Base-by-base conservation (phyloP, 352 stramenopile genomes). In the Phytophthora idaei region DNA sequence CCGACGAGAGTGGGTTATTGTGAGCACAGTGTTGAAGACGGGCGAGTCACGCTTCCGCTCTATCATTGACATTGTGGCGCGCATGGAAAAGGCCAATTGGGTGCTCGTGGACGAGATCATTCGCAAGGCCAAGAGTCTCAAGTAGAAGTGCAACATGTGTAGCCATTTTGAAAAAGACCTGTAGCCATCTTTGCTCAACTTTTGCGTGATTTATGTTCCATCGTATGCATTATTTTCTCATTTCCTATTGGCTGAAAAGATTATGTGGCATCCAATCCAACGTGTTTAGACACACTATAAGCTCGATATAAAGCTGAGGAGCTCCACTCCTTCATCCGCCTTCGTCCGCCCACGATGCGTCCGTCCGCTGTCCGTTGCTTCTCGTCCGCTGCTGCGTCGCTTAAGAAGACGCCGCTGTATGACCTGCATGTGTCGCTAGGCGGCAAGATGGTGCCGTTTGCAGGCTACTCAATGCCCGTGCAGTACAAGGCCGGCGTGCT, bases 381-480 rank as follows among this genome's bases (percentile, higher is more conserved):
- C 53, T 75, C 71, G 53, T 64, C 66, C 25, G 12, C 57, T 21
- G 29, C 57, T 14, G 14, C 47, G 27, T 56, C 31, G 74, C 83
- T 94, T 44, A 92, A 91, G 70, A 91, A 92, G 73, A 94, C 87
- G 34, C 77, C 87, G 34, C 77, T 94, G 42, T 89, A 84, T 67
- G 87, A 92, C 57, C 78, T 93, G 58, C 87, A 94, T 59, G 78
- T 90, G 56, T 72, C 78, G 17, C 74, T 87, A 4, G 87, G 87
- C 29, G 87, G 84, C 46, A 94, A 94, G 72, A 98, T 98, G 90
- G 93, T 98, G 41, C 86, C 92, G 52, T 99, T 99, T 76, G 97
- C 97, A 0, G 97, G 97, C 50, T 99, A 99, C 78, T 80, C 92
- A 47, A 96, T 99, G 64, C 98, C 98, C 6, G 97, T 99, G 49